Base-by-base conservation (phyloP, 768 basidiomycete genomes). In the Amanita polypyramis region DNA sequence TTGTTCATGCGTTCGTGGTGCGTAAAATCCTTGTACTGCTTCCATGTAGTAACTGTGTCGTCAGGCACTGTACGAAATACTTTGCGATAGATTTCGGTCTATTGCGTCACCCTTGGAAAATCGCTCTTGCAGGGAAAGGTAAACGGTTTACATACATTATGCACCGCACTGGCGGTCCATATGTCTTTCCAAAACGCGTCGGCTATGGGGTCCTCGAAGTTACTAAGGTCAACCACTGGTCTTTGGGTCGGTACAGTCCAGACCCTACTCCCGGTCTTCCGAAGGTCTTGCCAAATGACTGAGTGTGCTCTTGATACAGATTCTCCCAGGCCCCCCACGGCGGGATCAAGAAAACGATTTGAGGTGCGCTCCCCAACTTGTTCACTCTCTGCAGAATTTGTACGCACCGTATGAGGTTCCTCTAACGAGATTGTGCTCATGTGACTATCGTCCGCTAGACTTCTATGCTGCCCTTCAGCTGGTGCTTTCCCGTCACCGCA, bases 51-150 rank as follows among this genome's bases (percentile, higher is more conserved):
- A 51, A 97, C 78, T 19, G 81, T 70, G 61, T 99, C 94, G 61
- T 98, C 95, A 4, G 96, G 95, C 46, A 94, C 70, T 30, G 86
- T 84, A 56, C 91, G 84, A 70, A 99, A 99, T 3, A 97, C 92
- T 60, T 88, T 94, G 47, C 93, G 83, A 66, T 79, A 97, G 54
- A 97, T 91, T 61, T 95, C 89, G 52, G 95, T 99, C 92, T 94
- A 51, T 43, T 42, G 25, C 23, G 43, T 51, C 42, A 48, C 57
- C 36, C 52, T 36, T 45, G 42, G 54, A 25, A 45, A 45, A 15
- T 47, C 7, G 15, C 3, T 11, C 19, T 33, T 15, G 14, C 17
- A 20, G 51, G 9, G 41, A 35, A 46, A 41, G 34, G 44, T 27
- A 43, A 12, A 14, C 15, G 19, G 8, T 12, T 25, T n/a, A 69